Conservation (phyloP, 768 basidiomycete species). For the Daedaleopsis sinensis region DNA sequence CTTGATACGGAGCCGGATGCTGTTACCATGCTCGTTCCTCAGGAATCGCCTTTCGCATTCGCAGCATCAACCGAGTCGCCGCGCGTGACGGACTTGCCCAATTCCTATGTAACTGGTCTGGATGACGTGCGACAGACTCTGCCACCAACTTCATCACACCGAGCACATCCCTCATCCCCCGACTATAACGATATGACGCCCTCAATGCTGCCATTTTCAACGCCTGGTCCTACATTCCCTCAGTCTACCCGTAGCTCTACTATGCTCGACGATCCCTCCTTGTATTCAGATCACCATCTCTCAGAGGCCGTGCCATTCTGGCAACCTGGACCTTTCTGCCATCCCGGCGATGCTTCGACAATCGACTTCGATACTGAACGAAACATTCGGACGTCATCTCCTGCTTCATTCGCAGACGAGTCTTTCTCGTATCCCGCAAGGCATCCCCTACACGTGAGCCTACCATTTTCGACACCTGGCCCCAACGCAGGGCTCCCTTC, state of each 20-base stretch:
- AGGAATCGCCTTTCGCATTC: slow-evolving; percentile 17
- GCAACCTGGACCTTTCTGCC: too few species aligned
- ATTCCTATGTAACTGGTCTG: not conserved
- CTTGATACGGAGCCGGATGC: slow-evolving; percentile 2
- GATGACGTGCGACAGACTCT: not conserved
- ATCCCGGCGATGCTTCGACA: not conserved
- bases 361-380: too few species aligned
- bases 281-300: too few species aligned
- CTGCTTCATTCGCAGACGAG: too few species aligned
- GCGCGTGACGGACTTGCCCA: not conserved
- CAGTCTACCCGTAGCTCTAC: not conserved
- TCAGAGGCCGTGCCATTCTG: too few species aligned
- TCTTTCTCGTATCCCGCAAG: too few species aligned
- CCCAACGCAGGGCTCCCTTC: slow-evolving; percentile 3
- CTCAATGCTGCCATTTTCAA: not conserved
- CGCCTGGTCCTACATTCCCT: not conserved
- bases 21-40: not conserved
- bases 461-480: slow-evolving; percentile 29
- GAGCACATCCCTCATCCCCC: not conserved
- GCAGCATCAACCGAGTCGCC: not conserved
- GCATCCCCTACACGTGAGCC: not conserved
- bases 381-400: too few species aligned
- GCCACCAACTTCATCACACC: not conserved
- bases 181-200: not conserved
- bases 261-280: too few species aligned